Conservation (phyloP, 108 stramenopile species). For the Fragilaria crotonensis region DNA sequence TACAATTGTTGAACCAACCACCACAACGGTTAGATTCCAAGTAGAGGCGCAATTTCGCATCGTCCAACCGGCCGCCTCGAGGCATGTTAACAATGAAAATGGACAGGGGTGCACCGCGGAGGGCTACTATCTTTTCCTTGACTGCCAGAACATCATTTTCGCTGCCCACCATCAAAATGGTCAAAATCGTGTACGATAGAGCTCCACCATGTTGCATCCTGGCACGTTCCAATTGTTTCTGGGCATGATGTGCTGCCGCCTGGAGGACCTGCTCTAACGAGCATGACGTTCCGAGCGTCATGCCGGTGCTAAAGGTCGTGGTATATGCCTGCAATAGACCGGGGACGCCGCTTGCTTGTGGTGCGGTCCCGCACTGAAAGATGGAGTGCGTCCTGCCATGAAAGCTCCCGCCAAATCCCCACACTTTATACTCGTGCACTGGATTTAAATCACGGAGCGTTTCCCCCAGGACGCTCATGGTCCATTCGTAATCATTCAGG, state of each 20-base stretch:
- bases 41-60: not conserved
- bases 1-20: not conserved
- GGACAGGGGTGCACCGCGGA: not conserved
- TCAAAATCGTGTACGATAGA: not conserved
- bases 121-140: not conserved
- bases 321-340: not conserved
- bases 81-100: not conserved
- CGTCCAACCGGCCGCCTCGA: not conserved
- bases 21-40: not conserved
- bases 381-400: not conserved
- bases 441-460: not conserved
- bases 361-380: not conserved
- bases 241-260: not conserved
- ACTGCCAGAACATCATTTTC: not conserved
- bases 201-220: not conserved
- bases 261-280: not conserved
- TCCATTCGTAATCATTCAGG: conserved; percentile 4
- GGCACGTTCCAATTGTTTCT: not conserved
- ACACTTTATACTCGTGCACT: not conserved
- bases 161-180: not conserved
- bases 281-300: not conserved
- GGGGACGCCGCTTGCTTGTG: not conserved
- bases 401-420: conserved; percentile 7
- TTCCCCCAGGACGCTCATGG: not conserved
- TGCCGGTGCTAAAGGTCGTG: not conserved